Evolutionary conservation across 768 basidiomycete genomes (phyloP).

Genomic region (Calocybe gangraenosa): DNA sequence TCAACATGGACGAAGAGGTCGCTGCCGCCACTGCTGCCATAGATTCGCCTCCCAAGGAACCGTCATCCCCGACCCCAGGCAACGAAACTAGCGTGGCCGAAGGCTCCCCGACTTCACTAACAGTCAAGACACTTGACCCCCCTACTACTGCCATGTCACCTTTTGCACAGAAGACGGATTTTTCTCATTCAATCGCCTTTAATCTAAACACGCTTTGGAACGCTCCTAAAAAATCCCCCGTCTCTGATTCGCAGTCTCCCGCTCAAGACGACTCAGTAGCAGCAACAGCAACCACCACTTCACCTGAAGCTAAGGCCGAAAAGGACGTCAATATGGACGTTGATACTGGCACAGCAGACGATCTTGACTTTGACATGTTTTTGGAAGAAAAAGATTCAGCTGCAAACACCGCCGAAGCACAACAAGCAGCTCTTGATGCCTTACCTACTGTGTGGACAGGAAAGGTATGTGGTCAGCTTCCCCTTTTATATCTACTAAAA

Average conservation of each 20-base stretch:
- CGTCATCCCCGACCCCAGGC: constrained; percentile 5
- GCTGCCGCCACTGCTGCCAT: constrained; percentile 28
- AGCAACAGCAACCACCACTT: constrained; percentile 17
- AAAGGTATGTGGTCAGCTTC: constrained; percentile 43
- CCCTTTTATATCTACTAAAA: neutral
- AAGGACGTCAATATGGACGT: constrained; percentile 45
- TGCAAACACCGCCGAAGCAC: constrained; percentile 31
- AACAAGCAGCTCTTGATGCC: constrained; percentile 50
- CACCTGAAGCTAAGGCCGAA: constrained; percentile 22
- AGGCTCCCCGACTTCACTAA: constrained; percentile 13
- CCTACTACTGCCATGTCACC: constrained; percentile 43
- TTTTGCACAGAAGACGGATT: constrained; percentile 42
- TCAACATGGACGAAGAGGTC: constrained; percentile 70
- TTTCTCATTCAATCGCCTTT: constrained; percentile 51
- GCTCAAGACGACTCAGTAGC: constrained; percentile 9
- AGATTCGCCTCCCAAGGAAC: constrained; percentile 15
- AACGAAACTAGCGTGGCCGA: constrained; percentile 10
- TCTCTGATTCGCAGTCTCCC: constrained; percentile 13
- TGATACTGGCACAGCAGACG: constrained; percentile 47
- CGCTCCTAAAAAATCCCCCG: constrained; percentile 33
- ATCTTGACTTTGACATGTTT: constrained; percentile 87
- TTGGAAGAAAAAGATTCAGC: constrained; percentile 58
- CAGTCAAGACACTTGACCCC: constrained; percentile 8
- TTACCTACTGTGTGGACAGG: constrained; percentile 68
- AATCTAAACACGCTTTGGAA: constrained; percentile 73